These are phyloP conservation scores for Brasenia schreberi DNA, from an alignment of 164 flowering plant species.

Conservation along the genomic window DNA sequence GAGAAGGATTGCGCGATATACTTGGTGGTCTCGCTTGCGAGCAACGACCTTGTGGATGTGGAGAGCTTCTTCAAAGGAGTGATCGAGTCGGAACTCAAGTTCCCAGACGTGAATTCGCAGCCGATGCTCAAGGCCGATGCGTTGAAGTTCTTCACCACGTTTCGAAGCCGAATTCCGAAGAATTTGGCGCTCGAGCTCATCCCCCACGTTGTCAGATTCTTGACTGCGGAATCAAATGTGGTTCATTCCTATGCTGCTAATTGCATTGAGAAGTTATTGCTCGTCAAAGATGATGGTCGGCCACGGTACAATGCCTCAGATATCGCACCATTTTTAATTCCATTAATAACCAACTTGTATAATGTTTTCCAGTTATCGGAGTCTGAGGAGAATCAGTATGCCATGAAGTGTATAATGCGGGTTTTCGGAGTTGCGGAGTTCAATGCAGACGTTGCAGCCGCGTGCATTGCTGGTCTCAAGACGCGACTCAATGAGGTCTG, in stretches of 20 bases:
- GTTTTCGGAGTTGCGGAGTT: slow-evolving; percentile 76
- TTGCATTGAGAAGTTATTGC: slow-evolving; percentile 86
- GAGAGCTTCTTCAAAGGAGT: slow-evolving; percentile 51
- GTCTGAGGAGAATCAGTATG: slow-evolving; percentile 80
- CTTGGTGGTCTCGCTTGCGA: slow-evolving; percentile 48
- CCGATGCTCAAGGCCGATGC: slow-evolving; percentile 94
- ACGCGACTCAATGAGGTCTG: slow-evolving; percentile 57
- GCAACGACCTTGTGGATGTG: slow-evolving; percentile 76
- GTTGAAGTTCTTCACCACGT: slow-evolving; percentile 77
- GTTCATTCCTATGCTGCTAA: slow-evolving; percentile 96
- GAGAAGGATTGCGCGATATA: slow-evolving; percentile 94
- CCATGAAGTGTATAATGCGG: slow-evolving; percentile 93
- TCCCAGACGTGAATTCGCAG: slow-evolving; percentile 52
- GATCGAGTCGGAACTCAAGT: slow-evolving; percentile 71
- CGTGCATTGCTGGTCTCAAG: slow-evolving; percentile 57
- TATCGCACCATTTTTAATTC: slow-evolving; percentile 38
- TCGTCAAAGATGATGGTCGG: slow-evolving; percentile 67
- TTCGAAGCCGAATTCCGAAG: slow-evolving; percentile 57
- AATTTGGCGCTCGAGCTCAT: slow-evolving; percentile 38
- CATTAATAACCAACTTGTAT: slow-evolving; percentile 66
- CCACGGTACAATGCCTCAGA: slow-evolving; percentile 52
- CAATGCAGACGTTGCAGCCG: slow-evolving; percentile 48
- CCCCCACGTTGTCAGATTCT: slow-evolving; percentile 58
- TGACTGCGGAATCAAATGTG: slow-evolving; percentile 73
- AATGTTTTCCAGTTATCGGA: slow-evolving; percentile 61